These are phyloP conservation scores for Tuber umbilicatum DNA, from an alignment of 495 filamentous ascomycete genomes.

Conservation along the genomic window DNA sequence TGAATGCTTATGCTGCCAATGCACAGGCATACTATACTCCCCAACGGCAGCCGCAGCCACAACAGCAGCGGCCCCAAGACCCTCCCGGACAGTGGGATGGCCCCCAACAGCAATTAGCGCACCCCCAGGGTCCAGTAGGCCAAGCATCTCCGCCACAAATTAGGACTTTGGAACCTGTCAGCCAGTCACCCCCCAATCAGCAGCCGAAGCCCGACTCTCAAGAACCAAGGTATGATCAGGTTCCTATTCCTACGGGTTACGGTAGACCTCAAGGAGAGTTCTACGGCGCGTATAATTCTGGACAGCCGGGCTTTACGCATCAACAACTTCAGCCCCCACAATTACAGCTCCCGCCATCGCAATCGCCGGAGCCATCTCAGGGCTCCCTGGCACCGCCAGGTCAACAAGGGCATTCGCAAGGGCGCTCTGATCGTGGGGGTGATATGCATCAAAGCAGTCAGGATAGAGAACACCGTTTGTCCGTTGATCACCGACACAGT, in stretches of 20 bases:
- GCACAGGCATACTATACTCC: not conserved
- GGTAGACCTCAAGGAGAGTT: constrained; percentile 29
- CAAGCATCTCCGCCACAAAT: constrained; percentile 14
- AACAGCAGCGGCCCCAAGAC: constrained; percentile 9
- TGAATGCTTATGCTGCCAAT: constrained; percentile 14
- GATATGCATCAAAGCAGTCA: not conserved
- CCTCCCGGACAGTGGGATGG: constrained; percentile 2
- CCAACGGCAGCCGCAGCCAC: constrained; percentile 7
- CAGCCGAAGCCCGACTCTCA: constrained; percentile 13
- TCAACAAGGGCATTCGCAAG: constrained; percentile 6
- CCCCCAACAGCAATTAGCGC: constrained; percentile 8
- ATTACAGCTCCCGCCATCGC: not conserved
- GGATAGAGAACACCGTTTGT: not conserved
- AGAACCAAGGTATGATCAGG: constrained; percentile 24
- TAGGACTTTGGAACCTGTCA: constrained; percentile 10
- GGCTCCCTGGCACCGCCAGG: not conserved
- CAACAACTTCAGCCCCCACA: not conserved
- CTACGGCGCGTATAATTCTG: not conserved
- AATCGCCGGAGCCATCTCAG: not conserved
- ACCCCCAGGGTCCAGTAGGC: not conserved
- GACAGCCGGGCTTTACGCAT: constrained; percentile 10
- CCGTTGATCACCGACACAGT: not conserved
- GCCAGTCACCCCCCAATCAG: constrained; percentile 8
- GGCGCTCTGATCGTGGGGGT: not conserved
- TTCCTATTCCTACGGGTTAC: constrained; percentile 31